phyloP scores from a whole-genome alignment of 192 early-diverging fungal species.

The Mortierella hygrophila region DNA sequence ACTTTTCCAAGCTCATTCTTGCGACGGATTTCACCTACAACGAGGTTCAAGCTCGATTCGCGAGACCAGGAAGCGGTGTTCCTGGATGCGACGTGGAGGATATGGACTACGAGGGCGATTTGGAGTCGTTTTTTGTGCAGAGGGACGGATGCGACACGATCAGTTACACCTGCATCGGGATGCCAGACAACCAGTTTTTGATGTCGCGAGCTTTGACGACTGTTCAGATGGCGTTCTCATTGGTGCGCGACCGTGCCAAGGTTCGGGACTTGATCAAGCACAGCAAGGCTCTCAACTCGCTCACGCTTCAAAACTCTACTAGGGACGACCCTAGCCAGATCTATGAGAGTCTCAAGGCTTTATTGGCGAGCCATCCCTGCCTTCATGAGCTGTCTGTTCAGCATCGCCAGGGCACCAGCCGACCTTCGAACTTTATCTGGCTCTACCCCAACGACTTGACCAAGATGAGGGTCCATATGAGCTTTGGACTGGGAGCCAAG shows the following conservation, averaged over 20 bases:
- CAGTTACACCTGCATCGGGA: neutral
- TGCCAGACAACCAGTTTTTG: neutral
- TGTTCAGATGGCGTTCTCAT: conserved; percentile 26
- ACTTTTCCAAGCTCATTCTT: neutral
- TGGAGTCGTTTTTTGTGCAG: neutral
- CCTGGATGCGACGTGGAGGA: neutral
- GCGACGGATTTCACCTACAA: neutral
- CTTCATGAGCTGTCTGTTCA: neutral
- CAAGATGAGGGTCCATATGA: conserved; percentile 2
- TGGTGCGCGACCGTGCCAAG: neutral
- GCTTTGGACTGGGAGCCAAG: neutral
- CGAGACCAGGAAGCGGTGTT: neutral
- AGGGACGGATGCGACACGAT: neutral
- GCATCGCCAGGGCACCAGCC: neutral
- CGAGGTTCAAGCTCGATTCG: neutral
- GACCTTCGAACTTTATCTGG: neutral
- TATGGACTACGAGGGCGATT: neutral
- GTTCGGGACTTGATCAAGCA: conserved; percentile 18
- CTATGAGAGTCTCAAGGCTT: conserved; percentile 11
- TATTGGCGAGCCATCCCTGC: neutral
- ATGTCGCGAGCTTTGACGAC: neutral
- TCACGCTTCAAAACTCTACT: neutral
- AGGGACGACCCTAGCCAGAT: conserved; percentile 17
- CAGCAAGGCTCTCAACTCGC: neutral
- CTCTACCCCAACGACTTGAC: neutral